Evolutionary conservation across 495 filamentous ascomycete species (phyloP).

Genomic region (Aspergillus kassunensis): DNA sequence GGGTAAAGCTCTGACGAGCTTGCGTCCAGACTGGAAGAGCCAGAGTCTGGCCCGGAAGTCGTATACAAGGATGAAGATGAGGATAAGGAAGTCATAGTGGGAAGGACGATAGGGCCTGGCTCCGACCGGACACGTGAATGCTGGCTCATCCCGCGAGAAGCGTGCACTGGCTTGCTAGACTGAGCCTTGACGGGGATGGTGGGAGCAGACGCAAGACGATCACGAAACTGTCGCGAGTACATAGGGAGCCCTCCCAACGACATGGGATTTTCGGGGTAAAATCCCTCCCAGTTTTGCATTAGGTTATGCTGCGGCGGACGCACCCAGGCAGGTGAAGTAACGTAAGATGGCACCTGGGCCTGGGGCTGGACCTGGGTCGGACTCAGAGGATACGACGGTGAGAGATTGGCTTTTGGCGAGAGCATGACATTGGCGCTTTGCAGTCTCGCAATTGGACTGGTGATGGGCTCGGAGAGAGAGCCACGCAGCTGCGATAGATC

Average conservation of each 20-base stretch:
- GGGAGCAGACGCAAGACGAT: slow-evolving; percentile 39
- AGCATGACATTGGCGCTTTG: slow-evolving; percentile 27
- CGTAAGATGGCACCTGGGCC: slow-evolving; percentile 26
- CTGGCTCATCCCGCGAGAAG: slow-evolving; percentile 6
- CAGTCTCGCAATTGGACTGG: slow-evolving; percentile 24
- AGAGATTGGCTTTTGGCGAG: slow-evolving; percentile 28
- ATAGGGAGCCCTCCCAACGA: slow-evolving; percentile 21
- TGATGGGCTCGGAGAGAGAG: slow-evolving; percentile 27
- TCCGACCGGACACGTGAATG: slow-evolving; percentile 24
- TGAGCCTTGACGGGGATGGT: slow-evolving; percentile 30
- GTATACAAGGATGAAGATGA: slow-evolving; percentile 1
- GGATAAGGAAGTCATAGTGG: background rate
- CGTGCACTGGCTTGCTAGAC: slow-evolving; percentile 13
- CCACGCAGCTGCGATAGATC: slow-evolving; percentile 35
- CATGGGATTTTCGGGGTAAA: slow-evolving; percentile 14
- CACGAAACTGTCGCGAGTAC: slow-evolving; percentile 35
- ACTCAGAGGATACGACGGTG: slow-evolving; percentile 23
- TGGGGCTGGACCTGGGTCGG: slow-evolving; percentile 1
- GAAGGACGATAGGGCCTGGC: slow-evolving; percentile 7
- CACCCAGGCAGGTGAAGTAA: slow-evolving; percentile 18
- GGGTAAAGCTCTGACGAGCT: slow-evolving; percentile 28
- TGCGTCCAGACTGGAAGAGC: slow-evolving; percentile 7
- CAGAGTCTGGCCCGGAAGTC: background rate
- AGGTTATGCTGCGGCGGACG: slow-evolving; percentile 10
- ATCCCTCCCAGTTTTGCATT: slow-evolving; percentile 23